A percentile compares a stretch with the other conserved stretches of the same genome.
Evolutionary conservation across 331 rosid species (phyloP).

Genomic region (Phaseolus coccineus): DNA sequence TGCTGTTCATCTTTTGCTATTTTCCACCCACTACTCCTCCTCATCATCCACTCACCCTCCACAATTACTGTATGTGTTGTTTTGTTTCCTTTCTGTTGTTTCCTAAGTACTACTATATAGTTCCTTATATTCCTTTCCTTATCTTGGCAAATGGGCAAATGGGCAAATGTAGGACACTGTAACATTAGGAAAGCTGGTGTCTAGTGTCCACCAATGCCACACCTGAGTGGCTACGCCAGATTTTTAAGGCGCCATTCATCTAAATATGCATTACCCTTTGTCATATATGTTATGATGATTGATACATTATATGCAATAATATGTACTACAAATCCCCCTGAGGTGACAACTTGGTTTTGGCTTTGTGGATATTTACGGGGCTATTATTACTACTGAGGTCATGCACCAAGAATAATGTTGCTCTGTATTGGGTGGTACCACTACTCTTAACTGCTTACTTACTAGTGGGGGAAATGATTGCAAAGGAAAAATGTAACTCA

Average conservation of each 20-base stretch:
- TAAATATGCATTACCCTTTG: background rate
- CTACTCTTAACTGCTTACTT: conserved; percentile 24
- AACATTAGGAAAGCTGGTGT: conserved; percentile 4
- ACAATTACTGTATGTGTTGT: conserved; percentile 25
- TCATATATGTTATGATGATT: background rate
- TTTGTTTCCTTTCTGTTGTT: conserved; percentile 28
- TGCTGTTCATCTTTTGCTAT: conserved; percentile 52
- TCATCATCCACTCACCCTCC: conserved; percentile 72
- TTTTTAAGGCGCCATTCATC: background rate
- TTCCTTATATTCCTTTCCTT: conserved; percentile 30
- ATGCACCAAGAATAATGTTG: conserved; percentile 9
- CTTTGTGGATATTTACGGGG: conserved; percentile 3
- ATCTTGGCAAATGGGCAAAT: background rate
- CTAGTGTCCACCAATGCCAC: conserved; percentile 31
- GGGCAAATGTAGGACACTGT: background rate
- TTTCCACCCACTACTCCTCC: conserved; percentile 49
- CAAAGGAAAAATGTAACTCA: conserved; percentile 11
- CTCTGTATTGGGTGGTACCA: conserved; percentile 17
- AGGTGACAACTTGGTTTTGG: conserved; percentile 26
- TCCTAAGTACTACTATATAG: background rate
- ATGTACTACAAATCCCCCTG: conserved; percentile 23
- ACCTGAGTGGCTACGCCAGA: conserved; percentile 3
- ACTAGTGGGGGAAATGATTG: conserved; percentile 13
- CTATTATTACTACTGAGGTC: background rate
- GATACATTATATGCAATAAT: background rate